These are phyloP conservation scores for Cytospora paraplurivora DNA, from an alignment of 2,329 filamentous ascomycete genomes.

Conservation along the genomic window DNA sequence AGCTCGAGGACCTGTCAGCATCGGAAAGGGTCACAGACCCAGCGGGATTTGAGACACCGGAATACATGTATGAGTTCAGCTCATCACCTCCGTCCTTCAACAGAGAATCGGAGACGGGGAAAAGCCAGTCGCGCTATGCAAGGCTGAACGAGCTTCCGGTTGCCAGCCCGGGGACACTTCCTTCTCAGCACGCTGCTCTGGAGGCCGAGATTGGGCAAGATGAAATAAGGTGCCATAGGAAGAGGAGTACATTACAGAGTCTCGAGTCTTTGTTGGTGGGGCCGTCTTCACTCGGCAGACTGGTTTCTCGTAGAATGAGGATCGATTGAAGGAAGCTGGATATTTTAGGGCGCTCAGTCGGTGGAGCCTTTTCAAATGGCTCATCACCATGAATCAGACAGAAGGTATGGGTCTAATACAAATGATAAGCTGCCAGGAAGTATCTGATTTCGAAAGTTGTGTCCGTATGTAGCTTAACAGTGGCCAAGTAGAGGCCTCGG, in stretches of 20 bases:
- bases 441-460: too few relatives aligned
- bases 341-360: too few relatives aligned
- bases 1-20: neutral
- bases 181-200: constrained; percentile 5
- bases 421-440: too few relatives aligned
- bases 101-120: constrained; percentile 5
- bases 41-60: neutral
- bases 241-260: neutral
- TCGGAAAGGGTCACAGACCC: neutral
- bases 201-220: neutral
- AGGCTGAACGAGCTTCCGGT: constrained; percentile 23
- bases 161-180: constrained; percentile 6
- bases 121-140: constrained; percentile 22
- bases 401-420: too few relatives aligned
- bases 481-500: too few relatives aligned
- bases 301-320: too few relatives aligned
- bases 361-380: too few relatives aligned
- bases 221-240: neutral
- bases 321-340: too few relatives aligned
- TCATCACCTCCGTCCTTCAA: constrained; percentile 10
- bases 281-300: too few relatives aligned
- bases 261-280: too few relatives aligned
- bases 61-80: constrained; percentile 6
- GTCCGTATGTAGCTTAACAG: too few relatives aligned
- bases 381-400: too few relatives aligned